Base-by-base conservation (phyloP, 1,284 basidiomycete species). In the Ceratobasidium sp. region DNA sequence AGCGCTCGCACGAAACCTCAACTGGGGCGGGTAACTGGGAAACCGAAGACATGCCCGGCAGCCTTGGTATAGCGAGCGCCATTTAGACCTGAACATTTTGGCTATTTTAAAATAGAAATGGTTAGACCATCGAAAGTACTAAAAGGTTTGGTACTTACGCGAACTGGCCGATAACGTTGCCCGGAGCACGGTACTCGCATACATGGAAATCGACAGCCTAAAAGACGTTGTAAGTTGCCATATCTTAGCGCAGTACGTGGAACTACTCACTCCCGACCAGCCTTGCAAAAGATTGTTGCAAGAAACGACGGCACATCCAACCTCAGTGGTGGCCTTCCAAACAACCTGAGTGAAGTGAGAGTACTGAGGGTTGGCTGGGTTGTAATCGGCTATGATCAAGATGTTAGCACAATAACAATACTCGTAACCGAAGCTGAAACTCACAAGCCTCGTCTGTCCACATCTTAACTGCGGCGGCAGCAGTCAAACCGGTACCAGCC, bases 151-250 rank as follows among this genome's bases (percentile, higher is more conserved):
- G 6, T 6, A 70, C 68, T 54, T 84, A 92, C 91, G 83, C 84
- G 81, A 92, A 92, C 80, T 87, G 81, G 61, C 91, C 91, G 44
- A 88, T 87, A 80, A 93, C 85, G 83, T 93, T 93, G 48, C 92
- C 92, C 71, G 88, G 86, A 10, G 87, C 86, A 54, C 83, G 88
- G 83, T 93, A 93, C 84, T 93, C 91, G 84, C 91, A 93, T 44
- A 92, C 91, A 81, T 87, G 89, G 83, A 84, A 92, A 78, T 89
- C 87, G 28, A 90, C 89, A 77, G 83, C 70, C 68, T 70, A 26
- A 26, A 33, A 57, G 46, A 52, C 6, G 7, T 23, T 44, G 38
- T 38, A 42, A 40, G 64, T 40, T 10, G 33, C 80, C 78, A 65
- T 9, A 10, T 6, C 5, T 17, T 40, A 26, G 44, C 2, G 26